A percentile compares a stretch with the other conserved stretches of the same genome.
Conservation (phyloP, 306 rosid genomes). For the Herpetospermum pedunculosum region DNA sequence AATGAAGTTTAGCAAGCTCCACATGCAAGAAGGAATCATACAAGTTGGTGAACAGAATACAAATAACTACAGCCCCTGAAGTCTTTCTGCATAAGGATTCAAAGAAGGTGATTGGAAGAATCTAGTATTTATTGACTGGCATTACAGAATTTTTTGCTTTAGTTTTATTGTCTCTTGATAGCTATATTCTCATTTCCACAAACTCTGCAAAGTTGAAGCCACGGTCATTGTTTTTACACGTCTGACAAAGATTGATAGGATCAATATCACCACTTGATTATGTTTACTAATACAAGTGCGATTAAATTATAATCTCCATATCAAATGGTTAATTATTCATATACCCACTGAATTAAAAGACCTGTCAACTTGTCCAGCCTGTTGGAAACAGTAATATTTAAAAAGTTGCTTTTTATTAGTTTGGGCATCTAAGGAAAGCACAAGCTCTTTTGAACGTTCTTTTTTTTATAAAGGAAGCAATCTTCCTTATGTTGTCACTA, state of each 20-base stretch:
- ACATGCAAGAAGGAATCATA: constrained; percentile 40
- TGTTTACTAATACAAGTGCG: constrained; percentile 12
- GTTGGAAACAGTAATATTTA: constrained; percentile 16
- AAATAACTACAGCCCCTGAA: constrained; percentile 35
- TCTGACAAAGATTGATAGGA: constrained; percentile 12
- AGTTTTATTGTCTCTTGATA: constrained; percentile 13
- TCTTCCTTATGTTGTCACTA: constrained; percentile 36
- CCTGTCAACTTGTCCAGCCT: constrained; percentile 46
- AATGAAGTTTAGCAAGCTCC: constrained; percentile 4
- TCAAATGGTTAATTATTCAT: constrained; percentile 17
- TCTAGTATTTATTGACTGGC: constrained; percentile 45
- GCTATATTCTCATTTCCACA: constrained; percentile 27
- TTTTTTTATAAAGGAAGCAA: constrained; percentile 24
- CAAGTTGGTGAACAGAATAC: constrained; percentile 53
- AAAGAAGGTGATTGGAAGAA: constrained; percentile 43
- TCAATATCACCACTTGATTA: constrained; percentile 13
- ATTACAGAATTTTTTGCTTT: constrained; percentile 20
- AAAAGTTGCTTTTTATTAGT: constrained; percentile 31
- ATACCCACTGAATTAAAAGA: constrained; percentile 15
- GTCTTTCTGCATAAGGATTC: constrained; percentile 37
- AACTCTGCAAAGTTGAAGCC: constrained; percentile 20
- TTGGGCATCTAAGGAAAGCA: constrained; percentile 57
- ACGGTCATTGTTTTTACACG: constrained; percentile 30
- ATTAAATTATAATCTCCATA: constrained; percentile 8
- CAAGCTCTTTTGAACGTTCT: constrained; percentile 35